Evolutionary conservation across 176 grass and related monocot species (phyloP).

Genomic region (Alloteropsis semialata): DNA sequence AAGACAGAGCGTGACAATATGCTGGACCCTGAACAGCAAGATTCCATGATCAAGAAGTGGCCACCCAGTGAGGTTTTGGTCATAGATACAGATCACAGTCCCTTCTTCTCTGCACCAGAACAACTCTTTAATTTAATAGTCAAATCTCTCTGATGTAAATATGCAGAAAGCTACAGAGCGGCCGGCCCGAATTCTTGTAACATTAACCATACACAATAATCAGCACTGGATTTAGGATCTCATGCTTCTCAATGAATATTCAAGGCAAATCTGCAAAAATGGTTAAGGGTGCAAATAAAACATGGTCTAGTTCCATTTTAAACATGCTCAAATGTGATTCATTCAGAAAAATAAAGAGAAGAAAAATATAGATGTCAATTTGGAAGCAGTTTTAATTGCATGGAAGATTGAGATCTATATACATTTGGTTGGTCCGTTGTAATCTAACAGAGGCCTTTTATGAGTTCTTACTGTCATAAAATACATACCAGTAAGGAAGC

Average conservation of each 20-base stretch:
- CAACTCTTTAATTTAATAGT: constrained; percentile 50
- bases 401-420: not conserved
- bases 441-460: not conserved
- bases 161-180: not conserved
- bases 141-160: constrained; percentile 50
- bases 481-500: not conserved
- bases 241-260: constrained; percentile 20
- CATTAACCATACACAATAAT: constrained; percentile 7
- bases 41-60: constrained; percentile 69
- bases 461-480: not conserved
- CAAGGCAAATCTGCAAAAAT: constrained; percentile 6
- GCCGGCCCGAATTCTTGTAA: constrained; percentile 17
- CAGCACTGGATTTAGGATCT: constrained; percentile 17
- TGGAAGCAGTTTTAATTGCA: not conserved
- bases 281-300: constrained; percentile 3
- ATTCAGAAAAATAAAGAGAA: not conserved
- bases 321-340: not conserved
- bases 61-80: constrained; percentile 60
- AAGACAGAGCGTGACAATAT: constrained; percentile 55
- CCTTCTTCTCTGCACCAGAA: constrained; percentile 65
- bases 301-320: not conserved
- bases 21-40: constrained; percentile 58
- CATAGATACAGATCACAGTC: constrained; percentile 61
- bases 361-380: not conserved
- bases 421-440: not conserved